A percentile compares a stretch with the other conserved stretches of the same genome.
phyloP scores from a whole-genome alignment of 2,329 filamentous ascomycete species.

The Cadophora malorum region DNA sequence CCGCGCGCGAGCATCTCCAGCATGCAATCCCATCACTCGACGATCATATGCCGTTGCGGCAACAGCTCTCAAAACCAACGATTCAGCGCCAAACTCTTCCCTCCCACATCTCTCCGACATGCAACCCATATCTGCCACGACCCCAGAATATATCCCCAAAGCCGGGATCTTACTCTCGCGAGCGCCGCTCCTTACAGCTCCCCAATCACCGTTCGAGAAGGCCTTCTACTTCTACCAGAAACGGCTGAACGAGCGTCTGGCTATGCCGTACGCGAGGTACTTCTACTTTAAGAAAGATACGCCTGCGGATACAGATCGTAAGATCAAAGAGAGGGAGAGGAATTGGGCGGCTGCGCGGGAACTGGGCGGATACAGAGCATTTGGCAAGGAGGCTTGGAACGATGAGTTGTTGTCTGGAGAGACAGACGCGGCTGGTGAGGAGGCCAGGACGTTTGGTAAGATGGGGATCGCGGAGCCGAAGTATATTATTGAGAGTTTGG shows the following conservation, averaged over 20 bases:
- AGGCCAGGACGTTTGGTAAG: constrained; percentile 67
- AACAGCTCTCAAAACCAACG: constrained; percentile 36
- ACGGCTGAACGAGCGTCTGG: constrained; percentile 90
- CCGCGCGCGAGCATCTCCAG: constrained; percentile 2
- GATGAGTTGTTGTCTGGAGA: constrained; percentile 86
- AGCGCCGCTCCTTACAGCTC: constrained; percentile 83
- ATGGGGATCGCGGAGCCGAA: constrained; percentile 59
- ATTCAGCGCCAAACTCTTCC: constrained; percentile 35
- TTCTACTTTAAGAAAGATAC: constrained; percentile 97
- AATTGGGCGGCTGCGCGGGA: constrained; percentile 78
- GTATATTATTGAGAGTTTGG: constrained; percentile 68
- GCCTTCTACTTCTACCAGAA: constrained; percentile 97
- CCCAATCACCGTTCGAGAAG: constrained; percentile 86
- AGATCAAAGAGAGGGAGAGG: constrained; percentile 80
- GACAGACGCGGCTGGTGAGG: constrained; percentile 36
- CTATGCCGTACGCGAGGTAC: constrained; percentile 83
- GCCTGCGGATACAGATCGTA: constrained; percentile 85
- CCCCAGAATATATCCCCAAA: constrained; percentile 52
- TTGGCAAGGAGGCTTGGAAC: constrained; percentile 78
- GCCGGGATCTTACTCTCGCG: constrained; percentile 85
- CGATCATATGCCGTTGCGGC: constrained; percentile 43
- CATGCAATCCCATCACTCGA: constrained; percentile 13
- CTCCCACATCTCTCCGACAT: constrained; percentile 47
- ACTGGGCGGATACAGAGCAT: constrained; percentile 82
- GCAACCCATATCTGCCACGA: constrained; percentile 34